A percentile compares a stretch with the other conserved stretches of the same genome.
Conservation (phyloP, 495 filamentous ascomycete genomes). For the Aspergillus baeticus region DNA sequence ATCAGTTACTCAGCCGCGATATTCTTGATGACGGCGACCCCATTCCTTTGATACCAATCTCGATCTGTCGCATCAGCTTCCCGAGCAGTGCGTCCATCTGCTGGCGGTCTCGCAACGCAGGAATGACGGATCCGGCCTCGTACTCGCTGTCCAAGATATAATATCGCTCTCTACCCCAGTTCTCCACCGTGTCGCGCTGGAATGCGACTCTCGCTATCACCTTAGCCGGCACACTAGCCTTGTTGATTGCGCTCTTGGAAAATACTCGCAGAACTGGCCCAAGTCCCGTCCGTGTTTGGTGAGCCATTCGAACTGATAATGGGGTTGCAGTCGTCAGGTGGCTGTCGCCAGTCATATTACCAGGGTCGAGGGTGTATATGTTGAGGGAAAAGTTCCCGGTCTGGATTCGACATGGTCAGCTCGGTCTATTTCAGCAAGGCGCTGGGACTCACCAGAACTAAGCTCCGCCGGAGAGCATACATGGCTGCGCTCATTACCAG, state of each 20-base stretch:
- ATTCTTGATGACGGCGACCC: conserved; percentile 30
- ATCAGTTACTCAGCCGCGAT: conserved; percentile 19
- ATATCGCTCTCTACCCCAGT: conserved; percentile 37
- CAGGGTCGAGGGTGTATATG: conserved; percentile 43
- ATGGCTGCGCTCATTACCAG: conserved; percentile 38
- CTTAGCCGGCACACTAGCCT: conserved; percentile 40
- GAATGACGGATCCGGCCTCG: conserved; percentile 41
- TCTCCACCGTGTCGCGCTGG: conserved; percentile 33
- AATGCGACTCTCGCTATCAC: conserved; percentile 42
- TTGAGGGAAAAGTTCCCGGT: conserved; percentile 38
- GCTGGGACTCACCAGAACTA: conserved; percentile 33
- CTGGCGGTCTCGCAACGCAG: conserved; percentile 28
- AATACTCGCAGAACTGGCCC: conserved; percentile 38
- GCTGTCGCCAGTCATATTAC: conserved; percentile 32
- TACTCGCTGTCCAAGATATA: conserved; percentile 40
- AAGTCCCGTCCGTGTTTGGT: conserved; percentile 38
- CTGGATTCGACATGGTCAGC: conserved; percentile 19
- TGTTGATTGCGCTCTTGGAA: conserved; percentile 42
- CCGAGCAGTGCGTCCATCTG: conserved; percentile 31
- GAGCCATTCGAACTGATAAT: conserved; percentile 33
- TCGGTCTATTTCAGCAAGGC: not conserved
- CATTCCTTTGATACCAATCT: conserved; percentile 29
- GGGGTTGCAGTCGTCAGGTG: conserved; percentile 28
- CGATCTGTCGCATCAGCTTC: conserved; percentile 36
- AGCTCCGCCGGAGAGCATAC: conserved; percentile 42